Evolutionary conservation across 345 rosid species (phyloP).

Genomic region (Abelmoschus esculentus): DNA sequence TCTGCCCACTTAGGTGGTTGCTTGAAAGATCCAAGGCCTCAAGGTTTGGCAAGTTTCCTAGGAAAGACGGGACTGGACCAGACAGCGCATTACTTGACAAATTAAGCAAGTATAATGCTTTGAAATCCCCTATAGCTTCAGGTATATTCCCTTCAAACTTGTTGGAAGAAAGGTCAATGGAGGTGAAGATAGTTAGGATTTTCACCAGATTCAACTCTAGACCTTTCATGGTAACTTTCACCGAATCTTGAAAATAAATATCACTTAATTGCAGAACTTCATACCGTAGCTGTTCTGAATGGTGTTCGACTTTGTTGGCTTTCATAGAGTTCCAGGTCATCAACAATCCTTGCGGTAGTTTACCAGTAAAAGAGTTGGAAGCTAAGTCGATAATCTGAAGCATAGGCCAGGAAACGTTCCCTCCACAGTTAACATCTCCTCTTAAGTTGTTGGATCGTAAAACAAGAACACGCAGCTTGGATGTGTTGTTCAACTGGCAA

Average conservation of each 20-base stretch:
- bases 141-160: slow-evolving; percentile 24
- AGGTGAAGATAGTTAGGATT: slow-evolving; percentile 35
- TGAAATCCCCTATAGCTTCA: slow-evolving; percentile 11
- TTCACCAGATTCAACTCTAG: slow-evolving; percentile 29
- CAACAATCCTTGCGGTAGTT: slow-evolving; percentile 5
- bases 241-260: slow-evolving; percentile 18
- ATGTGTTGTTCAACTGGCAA: slow-evolving; percentile 20
- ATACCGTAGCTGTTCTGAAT: slow-evolving; percentile 10
- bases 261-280: no score
- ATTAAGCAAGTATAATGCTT: slow-evolving; percentile 20
- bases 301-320: background rate
- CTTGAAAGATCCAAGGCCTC: slow-evolving; percentile 31
- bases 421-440: slow-evolving; percentile 7
- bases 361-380: slow-evolving; percentile 27
- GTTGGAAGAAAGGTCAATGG: slow-evolving; percentile 32
- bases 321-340: slow-evolving; percentile 31
- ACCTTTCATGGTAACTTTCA: slow-evolving; percentile 35
- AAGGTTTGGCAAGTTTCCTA: slow-evolving; percentile 17
- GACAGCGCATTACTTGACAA: slow-evolving; percentile 22
- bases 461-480: slow-evolving; percentile 31
- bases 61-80: slow-evolving; percentile 11
- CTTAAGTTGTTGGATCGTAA: slow-evolving; percentile 26
- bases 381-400: slow-evolving; percentile 39
- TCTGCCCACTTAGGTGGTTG: slow-evolving; percentile 18
- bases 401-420: slow-evolving; percentile 2